These are phyloP conservation scores for Candida chauliodis DNA, from an alignment of 805 yeast genomes.

Conservation along the genomic window DNA sequence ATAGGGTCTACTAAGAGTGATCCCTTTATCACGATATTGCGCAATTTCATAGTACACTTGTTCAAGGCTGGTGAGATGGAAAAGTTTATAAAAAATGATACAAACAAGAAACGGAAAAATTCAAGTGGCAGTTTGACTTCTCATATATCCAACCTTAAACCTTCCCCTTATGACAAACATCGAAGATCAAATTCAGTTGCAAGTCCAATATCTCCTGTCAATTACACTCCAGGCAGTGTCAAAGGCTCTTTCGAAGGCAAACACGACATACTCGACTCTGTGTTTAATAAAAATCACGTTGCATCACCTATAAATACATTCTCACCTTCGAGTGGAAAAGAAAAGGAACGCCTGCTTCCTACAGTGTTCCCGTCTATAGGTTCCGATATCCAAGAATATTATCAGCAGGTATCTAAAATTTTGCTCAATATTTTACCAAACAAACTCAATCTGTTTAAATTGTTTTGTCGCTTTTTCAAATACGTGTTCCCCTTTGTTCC, in stretches of 20 bases:
- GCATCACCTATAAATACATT: slow-evolving; percentile 1
- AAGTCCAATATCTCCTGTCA: slow-evolving; percentile 1
- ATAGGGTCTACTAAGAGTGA: slow-evolving; percentile 40
- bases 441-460: slow-evolving; percentile 19
- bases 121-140: slow-evolving; percentile 8
- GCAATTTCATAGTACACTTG: slow-evolving; percentile 31
- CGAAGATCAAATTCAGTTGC: slow-evolving; percentile 3
- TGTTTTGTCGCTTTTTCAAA: slow-evolving; percentile 32
- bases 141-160: neutral
- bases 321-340: neutral
- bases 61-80: slow-evolving; percentile 33
- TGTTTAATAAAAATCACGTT: neutral
- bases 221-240: neutral
- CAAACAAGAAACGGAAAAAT: slow-evolving; percentile 12
- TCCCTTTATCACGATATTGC: slow-evolving; percentile 33
- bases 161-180: neutral
- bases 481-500: slow-evolving; percentile 40
- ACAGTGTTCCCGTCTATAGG: neutral
- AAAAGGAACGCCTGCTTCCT: slow-evolving; percentile 2
- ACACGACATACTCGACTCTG: neutral
- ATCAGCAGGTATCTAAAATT: slow-evolving; percentile 23
- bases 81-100: slow-evolving; percentile 21
- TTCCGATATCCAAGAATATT: slow-evolving; percentile 19
- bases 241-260: neutral
- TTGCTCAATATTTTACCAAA: slow-evolving; percentile 29